Base-by-base conservation (phyloP, 2,329 filamentous ascomycete species). In the Xylaria arbuscula region DNA sequence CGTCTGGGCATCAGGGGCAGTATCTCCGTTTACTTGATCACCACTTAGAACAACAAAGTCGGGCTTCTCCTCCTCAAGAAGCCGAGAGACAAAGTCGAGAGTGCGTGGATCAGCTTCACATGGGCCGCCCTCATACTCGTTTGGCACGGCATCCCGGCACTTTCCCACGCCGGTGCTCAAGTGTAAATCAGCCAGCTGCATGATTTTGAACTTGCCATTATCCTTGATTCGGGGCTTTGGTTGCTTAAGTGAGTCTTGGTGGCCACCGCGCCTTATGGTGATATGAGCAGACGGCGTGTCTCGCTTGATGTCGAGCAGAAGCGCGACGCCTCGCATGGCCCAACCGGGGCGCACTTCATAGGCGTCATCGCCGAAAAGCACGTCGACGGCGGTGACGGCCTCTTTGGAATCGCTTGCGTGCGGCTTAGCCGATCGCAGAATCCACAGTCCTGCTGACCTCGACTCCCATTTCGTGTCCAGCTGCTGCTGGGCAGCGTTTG, bases 101-200 rank as follows among this genome's bases (percentile, higher is more conserved):
- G 96, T 98, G 71, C 95, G 88, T 17, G 93, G 90, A 78, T 99
- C 96, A 1, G 96, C 96, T 76, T 98, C 93, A 79, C 96, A 99
- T 74, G 89, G 88, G 11, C 91, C 92, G 5, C 90, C 90, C 61
- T 93, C 88, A 72, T 89, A 88, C 56, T 86, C 87, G 70, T 89
- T 87, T 0, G 94, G 94, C 72, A 95, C 86, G n/a, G 93, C 89
- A 74, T 99, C 94, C 72, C 96, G 89, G 77, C 96, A 99, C 53
- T 82, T 81, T 10, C 96, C 96, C 5, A 94, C 86, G 10, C 95
- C 96, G 2, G 96, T 99, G 76, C 93, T 95, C 64, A 99, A 83
- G 80, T 99, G 96, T 69, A 98, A 83, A 82, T 99, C 96, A n/a
- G 94, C 92, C 64, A 97, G 85, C 81, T 99, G 96, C 87, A 99